phyloP scores from a whole-genome alignment of 345 rosid species.

The Gossypium mustelinum region DNA sequence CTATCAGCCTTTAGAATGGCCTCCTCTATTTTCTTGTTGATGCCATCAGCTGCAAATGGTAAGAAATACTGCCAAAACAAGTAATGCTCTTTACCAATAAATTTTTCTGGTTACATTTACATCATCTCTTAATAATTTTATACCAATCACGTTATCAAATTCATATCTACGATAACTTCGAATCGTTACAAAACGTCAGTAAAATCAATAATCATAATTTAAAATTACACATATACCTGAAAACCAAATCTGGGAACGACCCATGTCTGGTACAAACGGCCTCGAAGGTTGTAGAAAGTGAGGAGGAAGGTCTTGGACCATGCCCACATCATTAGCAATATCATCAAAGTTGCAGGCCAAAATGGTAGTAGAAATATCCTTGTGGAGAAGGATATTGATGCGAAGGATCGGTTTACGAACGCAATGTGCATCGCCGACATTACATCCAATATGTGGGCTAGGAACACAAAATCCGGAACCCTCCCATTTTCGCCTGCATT shows the following conservation, averaged over 20 bases:
- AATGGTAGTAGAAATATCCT: slow-evolving; percentile 39
- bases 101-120: no score
- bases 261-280: slow-evolving; percentile 72
- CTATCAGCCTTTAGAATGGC: slow-evolving; percentile 79
- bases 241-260: slow-evolving; percentile 81
- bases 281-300: slow-evolving; percentile 61
- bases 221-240: slow-evolving; percentile 41
- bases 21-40: slow-evolving; percentile 69
- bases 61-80: slow-evolving; percentile 72
- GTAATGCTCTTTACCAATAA: background rate
- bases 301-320: slow-evolving; percentile 58
- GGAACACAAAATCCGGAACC: slow-evolving; percentile 87
- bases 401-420: slow-evolving; percentile 46
- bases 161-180: no score
- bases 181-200: no score
- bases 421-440: slow-evolving; percentile 61
- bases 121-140: no score
- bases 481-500: slow-evolving; percentile 17
- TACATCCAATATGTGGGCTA: slow-evolving; percentile 83
- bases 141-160: no score
- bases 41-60: slow-evolving; percentile 83
- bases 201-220: no score
- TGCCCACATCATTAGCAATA: slow-evolving; percentile 67
- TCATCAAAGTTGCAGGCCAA: slow-evolving; percentile 43
- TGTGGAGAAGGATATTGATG: slow-evolving; percentile 50